These are phyloP conservation scores for Fagus crenata DNA, from an alignment of 306 rosid genomes.

Conservation along the genomic window DNA sequence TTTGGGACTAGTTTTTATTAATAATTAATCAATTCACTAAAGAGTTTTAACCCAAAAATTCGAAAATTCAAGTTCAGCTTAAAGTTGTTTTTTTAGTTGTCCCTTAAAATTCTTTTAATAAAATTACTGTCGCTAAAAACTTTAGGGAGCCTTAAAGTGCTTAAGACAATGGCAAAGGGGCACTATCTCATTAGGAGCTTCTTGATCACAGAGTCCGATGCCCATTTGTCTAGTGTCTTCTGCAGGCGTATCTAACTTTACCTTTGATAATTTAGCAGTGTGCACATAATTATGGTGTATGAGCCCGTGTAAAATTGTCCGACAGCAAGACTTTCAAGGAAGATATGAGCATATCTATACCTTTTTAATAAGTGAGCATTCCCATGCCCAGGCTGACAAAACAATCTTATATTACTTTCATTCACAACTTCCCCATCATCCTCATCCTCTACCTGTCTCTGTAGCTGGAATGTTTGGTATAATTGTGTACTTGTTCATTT, in stretches of 20 bases:
- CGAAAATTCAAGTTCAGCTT: too few species aligned
- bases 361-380: neutral
- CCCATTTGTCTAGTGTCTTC: neutral
- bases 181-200: too few species aligned
- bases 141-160: too few species aligned
- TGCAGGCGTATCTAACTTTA: neutral
- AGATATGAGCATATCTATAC: slow-evolving; percentile 8
- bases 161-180: too few species aligned
- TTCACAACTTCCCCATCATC: neutral
- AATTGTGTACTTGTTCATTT: neutral
- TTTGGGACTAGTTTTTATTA: too few species aligned
- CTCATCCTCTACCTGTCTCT: neutral
- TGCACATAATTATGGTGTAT: slow-evolving; percentile 4
- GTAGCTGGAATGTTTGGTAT: neutral
- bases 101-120: too few species aligned
- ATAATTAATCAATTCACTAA: too few species aligned
- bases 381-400: neutral
- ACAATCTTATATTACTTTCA: neutral
- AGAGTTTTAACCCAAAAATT: too few species aligned
- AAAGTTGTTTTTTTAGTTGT: too few species aligned
- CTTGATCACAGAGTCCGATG: neutral
- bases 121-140: too few species aligned
- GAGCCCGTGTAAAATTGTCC: neutral
- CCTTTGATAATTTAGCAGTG: slow-evolving; percentile 1
- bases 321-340: slow-evolving; percentile 11